Base-by-base conservation (phyloP, 306 rosid genomes). In the Pachyrhizus erosus region DNA sequence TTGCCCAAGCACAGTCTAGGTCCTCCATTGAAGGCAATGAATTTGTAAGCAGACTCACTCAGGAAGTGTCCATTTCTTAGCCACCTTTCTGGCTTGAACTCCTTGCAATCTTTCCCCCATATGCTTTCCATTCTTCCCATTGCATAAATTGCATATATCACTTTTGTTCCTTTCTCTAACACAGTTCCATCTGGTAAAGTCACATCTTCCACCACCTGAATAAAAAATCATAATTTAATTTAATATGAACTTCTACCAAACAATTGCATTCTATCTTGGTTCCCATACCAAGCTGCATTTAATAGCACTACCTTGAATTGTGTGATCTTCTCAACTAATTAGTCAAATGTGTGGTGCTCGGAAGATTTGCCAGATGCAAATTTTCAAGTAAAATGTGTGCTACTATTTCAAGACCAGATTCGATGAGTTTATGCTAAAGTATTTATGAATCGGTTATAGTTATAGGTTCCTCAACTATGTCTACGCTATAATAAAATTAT, bases 21-120 rank as follows among this genome's bases (percentile, higher is more conserved):
- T 6, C 99, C 99, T 9, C 97, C 99, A 14, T 95, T 95, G 88
- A 95, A 95, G 65, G 97, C 96, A 1, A 91, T 77, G 86, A 95
- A 95, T 74, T 87, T 92, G 91, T 95, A 95, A 0, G 96, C 96
- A 4, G 95, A 90, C 34, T 92, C 96, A 45, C 92, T 88, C 90
- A 87, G 86, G 90, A 88, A 95, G 0, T 61, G 71, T 0, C 96
- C 97, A 58, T 93, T 91, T 72, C 85, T 87, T 23, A 95, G 82
- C 99, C 97, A 95, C 73, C 97, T 88, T 83, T 93, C 99, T 15
- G 97, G 99, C 60, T 57, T 91, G 87, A 83, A 95, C 61, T 93
- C 96, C 9, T 60, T 48, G 81, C 96, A 93, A 37, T 95, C 97
- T 31, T 87, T 86, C 2, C 99, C 98, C 98, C 97, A 91, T 29